Base-by-base conservation (phyloP, 139 green algal genomes). In the Chlamydomonas sp. region DNA sequence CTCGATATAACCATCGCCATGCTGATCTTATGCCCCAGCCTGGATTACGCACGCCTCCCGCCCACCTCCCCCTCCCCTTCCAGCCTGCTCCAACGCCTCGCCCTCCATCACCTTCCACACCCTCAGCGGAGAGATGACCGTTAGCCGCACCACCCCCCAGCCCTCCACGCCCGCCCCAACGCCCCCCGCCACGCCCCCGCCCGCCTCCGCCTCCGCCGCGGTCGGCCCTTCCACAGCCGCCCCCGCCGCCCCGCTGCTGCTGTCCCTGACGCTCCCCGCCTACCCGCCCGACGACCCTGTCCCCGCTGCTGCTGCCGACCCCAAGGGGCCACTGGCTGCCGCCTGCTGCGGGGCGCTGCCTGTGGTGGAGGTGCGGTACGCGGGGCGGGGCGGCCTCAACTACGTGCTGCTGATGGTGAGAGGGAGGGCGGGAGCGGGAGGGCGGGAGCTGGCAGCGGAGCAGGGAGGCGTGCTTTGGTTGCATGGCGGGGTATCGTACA, bases 321-420 rank as follows among this genome's bases (percentile, higher is more conserved):
- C 66, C 12, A 78, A 17, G 3, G 67, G 31, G n/a, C 63, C 63
- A 15, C 68, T 92, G 73, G 82, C 12, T 18, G 12, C 63, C 10
- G 72, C 89, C 58, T 78, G 64, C 8, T 59, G 18, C 31, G 75
- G 75, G 15, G 15, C 59, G 2, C 64, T 89, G 84, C 75, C 73
- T 5, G 84, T 89, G 66, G 2, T 9, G 84, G 76, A 79, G 71
- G 63, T 82, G 10, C 66, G 63, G 15, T 92, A 83, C 58, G 67
- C 62, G 16, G 57, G 61, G 14, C 3, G 1, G 58, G 77, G 75
- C 76, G 66, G 73, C 73, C 73, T 94, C 0, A 91, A 94, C 59
- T 94, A 94, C 77, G 17, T 94, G 75, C 58, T 94, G 85, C 10
- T 88, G 63, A 71, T 63, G 60, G 12, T 80, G 92, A 49, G 31